These are phyloP conservation scores for Botrytis galanthina DNA, from an alignment of 2,329 filamentous ascomycete species.

Conservation along the genomic window DNA sequence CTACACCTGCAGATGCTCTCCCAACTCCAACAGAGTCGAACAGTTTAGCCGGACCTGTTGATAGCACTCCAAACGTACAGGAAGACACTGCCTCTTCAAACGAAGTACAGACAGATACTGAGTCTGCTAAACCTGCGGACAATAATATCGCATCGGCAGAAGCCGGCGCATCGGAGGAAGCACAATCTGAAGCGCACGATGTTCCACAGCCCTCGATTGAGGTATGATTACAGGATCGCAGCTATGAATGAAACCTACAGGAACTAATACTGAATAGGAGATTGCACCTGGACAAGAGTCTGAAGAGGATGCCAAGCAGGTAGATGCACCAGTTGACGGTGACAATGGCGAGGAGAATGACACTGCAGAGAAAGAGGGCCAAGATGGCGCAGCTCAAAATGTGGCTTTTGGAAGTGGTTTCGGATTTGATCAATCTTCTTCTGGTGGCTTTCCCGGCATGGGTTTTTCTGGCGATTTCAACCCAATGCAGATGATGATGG, in stretches of 20 bases:
- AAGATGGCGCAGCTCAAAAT: slow-evolving; percentile 24
- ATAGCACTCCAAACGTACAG: slow-evolving; percentile 27
- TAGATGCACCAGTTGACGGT: slow-evolving; percentile 23
- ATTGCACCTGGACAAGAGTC: slow-evolving; percentile 38
- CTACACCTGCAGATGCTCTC: slow-evolving; percentile 32
- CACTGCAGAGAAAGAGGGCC: slow-evolving; percentile 23
- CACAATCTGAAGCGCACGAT: slow-evolving; percentile 37
- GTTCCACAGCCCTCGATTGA: slow-evolving; percentile 42
- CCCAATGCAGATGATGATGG: slow-evolving; percentile 77
- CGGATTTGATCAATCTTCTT: slow-evolving; percentile 43
- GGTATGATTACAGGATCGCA: slow-evolving; percentile 31
- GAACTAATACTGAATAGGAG: slow-evolving; percentile 34
- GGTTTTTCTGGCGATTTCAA: slow-evolving; percentile 60
- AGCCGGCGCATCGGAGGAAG: slow-evolving; percentile 22
- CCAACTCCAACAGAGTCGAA: slow-evolving; percentile 19
- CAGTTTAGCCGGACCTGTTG: slow-evolving; percentile 30
- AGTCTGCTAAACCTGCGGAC: slow-evolving; percentile 15
- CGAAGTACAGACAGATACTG: slow-evolving; percentile 17
- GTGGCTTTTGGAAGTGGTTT: slow-evolving; percentile 40
- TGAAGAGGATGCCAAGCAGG: slow-evolving; percentile 28
- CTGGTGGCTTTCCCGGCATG: slow-evolving; percentile 44
- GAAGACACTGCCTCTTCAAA: slow-evolving; percentile 17
- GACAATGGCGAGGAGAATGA: slow-evolving; percentile 24
- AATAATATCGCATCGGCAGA: slow-evolving; percentile 19
- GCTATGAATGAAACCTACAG: neutral